Evolutionary conservation across 1,284 basidiomycete genomes (phyloP), one percentile per base, ranked within the genome.

Genomic region (Cryptococcus sp.): DNA sequence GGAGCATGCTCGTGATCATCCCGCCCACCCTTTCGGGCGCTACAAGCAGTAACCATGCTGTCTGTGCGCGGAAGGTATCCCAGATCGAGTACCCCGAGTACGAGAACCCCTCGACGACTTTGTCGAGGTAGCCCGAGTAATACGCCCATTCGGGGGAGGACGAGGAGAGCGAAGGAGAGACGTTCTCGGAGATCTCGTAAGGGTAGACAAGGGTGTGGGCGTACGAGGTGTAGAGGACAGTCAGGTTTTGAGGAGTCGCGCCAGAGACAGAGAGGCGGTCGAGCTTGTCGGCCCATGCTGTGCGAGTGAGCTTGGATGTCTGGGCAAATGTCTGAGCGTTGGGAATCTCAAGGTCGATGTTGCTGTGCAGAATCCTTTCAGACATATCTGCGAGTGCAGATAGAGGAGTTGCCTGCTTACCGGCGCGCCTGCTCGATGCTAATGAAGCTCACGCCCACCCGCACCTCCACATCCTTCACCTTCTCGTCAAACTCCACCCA

Each of bases 11-110:
- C 37, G 80, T 82, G 3, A 92, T 80, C 85, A 91, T 89, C 0
- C 81, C 85, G 0, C 85, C 82, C 8, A 90, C 78, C 12, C 87
- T 80, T 63, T 90, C 87, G 0, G 89, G 87, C 0, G 85, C 85
- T 20, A 89, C 81, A 1, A 91, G 78, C 45, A 91, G 85, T 45
- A 87, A 82, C 83, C 87, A 87, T 0, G 85, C 87, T 83, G 87
- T 90, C 53, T 83, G 82, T 0, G 89, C 88, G 7, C 89, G 84
- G 76, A 83, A 91, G 0, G 85, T 89, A 67, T 91, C 89, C 89
- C 89, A 91, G 64, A 87, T 89, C 0, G 87, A 89, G 72, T 90
- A 91, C 0, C 88, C 89, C 0, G 85, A 87, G 68, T 91, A 91
- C 0, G 86, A 88, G 23, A 75, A 64, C 11, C 87, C 85, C 18